Base-by-base conservation (phyloP, 1,284 basidiomycete genomes). In the Neotropicomus parvogracilis region DNA sequence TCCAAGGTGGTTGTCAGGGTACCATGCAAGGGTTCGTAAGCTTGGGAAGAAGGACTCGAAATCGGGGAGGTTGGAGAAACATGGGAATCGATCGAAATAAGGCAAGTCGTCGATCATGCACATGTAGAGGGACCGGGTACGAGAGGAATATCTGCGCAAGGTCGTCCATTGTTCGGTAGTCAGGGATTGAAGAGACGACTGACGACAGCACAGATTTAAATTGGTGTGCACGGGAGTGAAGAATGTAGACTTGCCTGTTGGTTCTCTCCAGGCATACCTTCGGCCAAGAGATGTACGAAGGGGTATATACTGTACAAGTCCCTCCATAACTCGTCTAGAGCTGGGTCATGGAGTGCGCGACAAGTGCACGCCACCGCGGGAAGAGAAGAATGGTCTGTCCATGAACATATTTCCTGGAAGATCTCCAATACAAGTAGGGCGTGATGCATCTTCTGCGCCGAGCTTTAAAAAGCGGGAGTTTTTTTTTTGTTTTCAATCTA, bases 271-370 rank as follows among this genome's bases (percentile, higher is more conserved):
- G 45, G 34, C 13, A 9, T 16, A 11, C 10, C 6, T 4, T 31
- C 42, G 2, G 38, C 21, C 24, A 66, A 19, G 42, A 65, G 63
- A 24, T 48, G 43, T 17, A 64, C 9, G 19, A 65, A 53, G 3
- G 64, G 60, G 27, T 49, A 32, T 1, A 62, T 40, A 6, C 43
- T 57, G 29, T 49, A 57, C 21, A 67, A 36, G 26, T 60, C 43
- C 21, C 46, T 46, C 60, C 60, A 62, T 2, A 66, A 20, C 24
- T 63, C 56, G 38, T 65, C 63, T 4, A 62, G 43, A 34, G 63
- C 60, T 27, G 57, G 51, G 35, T 65, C 56, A 6, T 41, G 40
- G 40, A 62, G 44, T 4, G 52, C 51, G 32, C 40, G 57, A 42
- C 60, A 66, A 19, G 64, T 64, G 8, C 48, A 50, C 0, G 63